Percentiles rank a stretch among this genome's conserved stretches.
Conservation (phyloP, 352 stramenopile species). For the Aphanomyces stellatus region DNA sequence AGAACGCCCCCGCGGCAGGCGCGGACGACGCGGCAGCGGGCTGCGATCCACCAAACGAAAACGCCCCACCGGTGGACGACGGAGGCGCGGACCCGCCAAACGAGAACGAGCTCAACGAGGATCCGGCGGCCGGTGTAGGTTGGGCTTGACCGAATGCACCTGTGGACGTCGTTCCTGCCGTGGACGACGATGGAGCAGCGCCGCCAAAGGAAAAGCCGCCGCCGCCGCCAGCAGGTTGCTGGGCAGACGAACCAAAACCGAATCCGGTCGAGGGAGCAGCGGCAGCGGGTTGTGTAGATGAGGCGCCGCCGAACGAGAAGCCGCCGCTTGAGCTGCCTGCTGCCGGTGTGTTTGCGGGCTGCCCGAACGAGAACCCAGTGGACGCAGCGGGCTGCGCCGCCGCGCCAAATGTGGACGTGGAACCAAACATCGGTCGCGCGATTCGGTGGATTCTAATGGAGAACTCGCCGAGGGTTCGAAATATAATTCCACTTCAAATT, state of each 20-base stretch:
- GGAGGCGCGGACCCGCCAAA: constrained; percentile 6
- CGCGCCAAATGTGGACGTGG: constrained; percentile 34
- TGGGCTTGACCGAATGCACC: not conserved
- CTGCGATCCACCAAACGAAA: not conserved
- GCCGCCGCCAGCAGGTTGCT: not conserved
- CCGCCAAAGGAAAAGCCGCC: not conserved
- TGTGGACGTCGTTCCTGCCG: not conserved
- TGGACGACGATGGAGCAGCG: too few relatives aligned
- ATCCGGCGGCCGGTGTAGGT: constrained; percentile 1
- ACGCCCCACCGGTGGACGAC: not conserved
- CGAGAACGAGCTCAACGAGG: not conserved
- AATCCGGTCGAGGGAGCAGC: constrained; percentile 28
- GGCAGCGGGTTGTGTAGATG: constrained; percentile 14
- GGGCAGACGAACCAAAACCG: constrained; percentile 24
- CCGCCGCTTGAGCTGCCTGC: constrained; percentile 6
- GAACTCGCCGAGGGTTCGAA: not conserved
- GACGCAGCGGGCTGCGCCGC: constrained; percentile 16
- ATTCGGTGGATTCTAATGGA: constrained; percentile 4
- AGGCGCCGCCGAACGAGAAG: constrained; percentile 24
- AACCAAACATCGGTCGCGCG: constrained; percentile 41
- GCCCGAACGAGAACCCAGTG: not conserved
- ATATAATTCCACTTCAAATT: too few relatives aligned
- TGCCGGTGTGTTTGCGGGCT: not conserved
- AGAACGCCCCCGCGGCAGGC: not conserved
- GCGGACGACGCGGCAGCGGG: not conserved